Evolutionary conservation across 495 filamentous ascomycete species (phyloP).

Genomic region (Hypomontagnella submonticulosa): DNA sequence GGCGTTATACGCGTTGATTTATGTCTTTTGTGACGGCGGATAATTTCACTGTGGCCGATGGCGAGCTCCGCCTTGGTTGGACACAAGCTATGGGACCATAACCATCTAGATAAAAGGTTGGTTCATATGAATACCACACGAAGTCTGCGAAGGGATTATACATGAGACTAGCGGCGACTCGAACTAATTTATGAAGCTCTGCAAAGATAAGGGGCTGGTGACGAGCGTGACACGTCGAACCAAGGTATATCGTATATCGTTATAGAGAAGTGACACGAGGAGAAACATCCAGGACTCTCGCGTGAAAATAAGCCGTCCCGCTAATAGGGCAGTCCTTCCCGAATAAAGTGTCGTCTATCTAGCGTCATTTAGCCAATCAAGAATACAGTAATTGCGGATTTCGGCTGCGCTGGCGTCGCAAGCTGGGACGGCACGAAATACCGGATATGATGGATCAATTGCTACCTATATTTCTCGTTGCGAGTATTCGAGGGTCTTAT

Average conservation of each 20-base stretch:
- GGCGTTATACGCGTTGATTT: not conserved
- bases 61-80: constrained; percentile 9
- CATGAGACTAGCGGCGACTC: no score
- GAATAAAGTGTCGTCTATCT: no score
- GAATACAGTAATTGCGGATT: constrained; percentile 18
- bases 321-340: no score
- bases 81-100: not conserved
- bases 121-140: not conserved
- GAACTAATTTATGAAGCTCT: not conserved
- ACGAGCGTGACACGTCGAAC: no score
- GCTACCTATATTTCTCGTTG: constrained; percentile 4
- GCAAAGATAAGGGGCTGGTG: not conserved
- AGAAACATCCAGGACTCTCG: constrained; percentile 3
- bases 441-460: constrained; percentile 27
- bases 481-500: constrained; percentile 14
- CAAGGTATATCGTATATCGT: not conserved
- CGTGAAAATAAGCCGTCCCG: not conserved
- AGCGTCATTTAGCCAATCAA: constrained; percentile 5
- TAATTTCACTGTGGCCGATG: constrained; percentile 1
- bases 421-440: constrained; percentile 25
- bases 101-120: not conserved
- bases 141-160: not conserved
- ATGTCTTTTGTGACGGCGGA: not conserved
- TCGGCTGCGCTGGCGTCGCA: constrained; percentile 17
- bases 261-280: not conserved